These are phyloP conservation scores for Dendrocalamus sinicus DNA, from an alignment of 176 grass and related monocot species.

Conservation along the genomic window DNA sequence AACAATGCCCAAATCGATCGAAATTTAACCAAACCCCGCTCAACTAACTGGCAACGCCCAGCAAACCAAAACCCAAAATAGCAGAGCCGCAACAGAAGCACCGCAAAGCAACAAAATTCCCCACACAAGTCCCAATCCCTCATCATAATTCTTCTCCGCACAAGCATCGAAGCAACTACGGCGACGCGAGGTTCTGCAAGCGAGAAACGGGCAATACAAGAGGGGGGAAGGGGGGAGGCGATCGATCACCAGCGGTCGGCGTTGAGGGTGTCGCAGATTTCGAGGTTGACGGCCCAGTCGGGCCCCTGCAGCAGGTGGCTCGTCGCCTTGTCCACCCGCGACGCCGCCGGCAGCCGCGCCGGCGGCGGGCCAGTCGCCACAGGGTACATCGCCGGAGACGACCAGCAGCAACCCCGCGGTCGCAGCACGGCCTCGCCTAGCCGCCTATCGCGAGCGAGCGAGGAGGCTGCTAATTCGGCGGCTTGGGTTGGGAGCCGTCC, in stretches of 20 bases:
- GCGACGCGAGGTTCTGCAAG: neutral
- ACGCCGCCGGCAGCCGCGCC: slow-evolving; percentile 54
- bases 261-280: slow-evolving; percentile 94
- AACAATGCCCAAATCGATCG: slow-evolving; percentile 7
- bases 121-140: neutral
- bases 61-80: neutral
- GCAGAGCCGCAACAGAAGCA: neutral
- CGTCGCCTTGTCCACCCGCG: slow-evolving; percentile 91
- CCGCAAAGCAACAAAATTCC: neutral
- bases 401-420: neutral
- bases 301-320: slow-evolving; percentile 83
- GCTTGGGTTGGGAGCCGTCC: slow-evolving; percentile 34
- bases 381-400: slow-evolving; percentile 40
- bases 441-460: neutral
- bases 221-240: neutral
- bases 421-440: neutral
- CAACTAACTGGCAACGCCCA: slow-evolving; percentile 39
- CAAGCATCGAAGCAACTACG: neutral
- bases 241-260: slow-evolving; percentile 71
- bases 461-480: neutral
- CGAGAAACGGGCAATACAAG: neutral
- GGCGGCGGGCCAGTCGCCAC: slow-evolving; percentile 35
- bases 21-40: slow-evolving; percentile 4
- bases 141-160: neutral
- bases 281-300: slow-evolving; percentile 96